Base-by-base conservation (phyloP, 2,329 filamentous ascomycete genomes). In the Pyrenochaeta sp. region DNA sequence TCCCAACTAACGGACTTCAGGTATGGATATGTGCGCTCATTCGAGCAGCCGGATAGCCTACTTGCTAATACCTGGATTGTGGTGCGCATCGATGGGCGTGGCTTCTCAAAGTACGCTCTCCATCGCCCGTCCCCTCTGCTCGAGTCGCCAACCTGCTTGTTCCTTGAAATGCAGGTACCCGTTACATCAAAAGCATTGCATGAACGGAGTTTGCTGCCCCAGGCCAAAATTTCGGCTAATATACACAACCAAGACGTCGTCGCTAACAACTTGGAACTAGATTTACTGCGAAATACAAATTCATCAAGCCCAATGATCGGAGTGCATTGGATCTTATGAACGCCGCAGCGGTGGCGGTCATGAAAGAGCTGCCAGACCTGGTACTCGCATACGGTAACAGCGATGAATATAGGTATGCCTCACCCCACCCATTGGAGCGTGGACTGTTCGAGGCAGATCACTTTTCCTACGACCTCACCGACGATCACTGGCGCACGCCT, bases 21-120 rank as follows among this genome's bases (percentile, higher is more conserved):
- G 79, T 98, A 93, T 76, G 93, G 96, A 81, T 99, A 99, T 78
- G 94, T 98, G 63, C 92, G 91, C 75, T 80, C 83, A 47, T 98
- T 98, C 73, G 95, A 99, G 83, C 91, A 91, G 72, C 81, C 88
- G 6, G 93, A 97, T 73, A 79, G 80, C 46, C 81, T 99, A 40
- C 84, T 98, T 24, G 92, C 90, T 52, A 96, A 96, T 74, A 98
- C 94, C 27, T 99, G 93, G 93, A 90, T 98, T 55, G 92, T 98
- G 22, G 89, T 99, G 54, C 89, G 95, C 59, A 89, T 99, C 71
- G 95, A 99, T 79, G 95, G 95, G 25, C 86, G 94, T 64, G 93
- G 93, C 19, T 99, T 99, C 79, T 95, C 93, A 71, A 97, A 96
- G 92, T 96, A 70, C 9, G 66, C 61, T 25, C 42, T 54, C 50